phyloP scores from a whole-genome alignment of 805 yeast species.

The Isabelozyma pseudorhagii region DNA sequence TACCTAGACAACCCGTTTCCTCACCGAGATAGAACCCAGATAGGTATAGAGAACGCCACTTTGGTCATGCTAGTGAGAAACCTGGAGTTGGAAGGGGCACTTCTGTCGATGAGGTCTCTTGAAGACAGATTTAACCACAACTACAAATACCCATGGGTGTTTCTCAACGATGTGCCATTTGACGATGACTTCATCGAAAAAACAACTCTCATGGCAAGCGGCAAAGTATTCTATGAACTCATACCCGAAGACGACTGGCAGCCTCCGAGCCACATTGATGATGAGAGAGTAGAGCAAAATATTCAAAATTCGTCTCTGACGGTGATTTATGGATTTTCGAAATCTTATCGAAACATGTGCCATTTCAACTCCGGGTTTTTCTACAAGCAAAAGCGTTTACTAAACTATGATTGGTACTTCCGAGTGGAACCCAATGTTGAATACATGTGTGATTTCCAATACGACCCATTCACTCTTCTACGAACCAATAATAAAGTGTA shows the following conservation, averaged over 20 bases:
- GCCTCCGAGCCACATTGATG: slow-evolving; percentile 34
- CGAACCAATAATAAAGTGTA: slow-evolving; percentile 42
- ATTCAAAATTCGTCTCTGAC: slow-evolving; percentile 15
- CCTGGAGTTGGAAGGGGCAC: slow-evolving; percentile 70
- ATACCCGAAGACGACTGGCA: slow-evolving; percentile 41
- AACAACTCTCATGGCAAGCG: slow-evolving; percentile 44
- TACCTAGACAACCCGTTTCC: slow-evolving; percentile 20
- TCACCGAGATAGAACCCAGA: slow-evolving; percentile 27
- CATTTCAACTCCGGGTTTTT: slow-evolving; percentile 69
- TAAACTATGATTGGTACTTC: slow-evolving; percentile 54
- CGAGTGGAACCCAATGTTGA: slow-evolving; percentile 60
- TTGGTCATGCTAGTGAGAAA: slow-evolving; percentile 85
- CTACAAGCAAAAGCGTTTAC: slow-evolving; percentile 43
- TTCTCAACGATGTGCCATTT: slow-evolving; percentile 42
- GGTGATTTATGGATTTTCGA: slow-evolving; percentile 46
- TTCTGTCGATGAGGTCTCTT: slow-evolving; percentile 42
- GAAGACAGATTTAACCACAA: slow-evolving; percentile 41
- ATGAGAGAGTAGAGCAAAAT: slow-evolving; percentile 20
- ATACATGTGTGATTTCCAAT: slow-evolving; percentile 54
- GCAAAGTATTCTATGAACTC: slow-evolving; percentile 37
- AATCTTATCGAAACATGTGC: slow-evolving; percentile 63
- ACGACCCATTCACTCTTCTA: slow-evolving; percentile 49
- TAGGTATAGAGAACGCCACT: slow-evolving; percentile 76
- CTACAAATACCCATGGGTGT: slow-evolving; percentile 44
- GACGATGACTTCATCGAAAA: slow-evolving; percentile 37